These are phyloP conservation scores for Amanita muscaria DNA, from an alignment of 768 basidiomycete species.

Conservation along the genomic window DNA sequence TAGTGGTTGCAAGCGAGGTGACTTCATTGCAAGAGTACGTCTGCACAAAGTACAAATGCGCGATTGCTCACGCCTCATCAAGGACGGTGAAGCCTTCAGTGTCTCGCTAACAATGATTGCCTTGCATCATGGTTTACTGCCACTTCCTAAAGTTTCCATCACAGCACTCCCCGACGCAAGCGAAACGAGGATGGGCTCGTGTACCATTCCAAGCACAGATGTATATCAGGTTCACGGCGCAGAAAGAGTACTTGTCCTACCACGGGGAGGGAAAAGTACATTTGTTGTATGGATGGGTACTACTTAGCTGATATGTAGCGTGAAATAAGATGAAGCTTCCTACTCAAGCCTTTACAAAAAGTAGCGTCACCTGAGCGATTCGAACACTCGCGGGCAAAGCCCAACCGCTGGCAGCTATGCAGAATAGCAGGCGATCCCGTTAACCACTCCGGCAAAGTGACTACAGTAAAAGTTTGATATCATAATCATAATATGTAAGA, in stretches of 20 bases:
- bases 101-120: constrained; percentile 76
- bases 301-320: constrained; percentile 15
- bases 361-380: constrained; percentile 25
- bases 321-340: not conserved
- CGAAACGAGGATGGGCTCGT: constrained; percentile 48
- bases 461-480: not conserved
- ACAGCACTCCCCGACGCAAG: constrained; percentile 47
- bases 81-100: constrained; percentile 57
- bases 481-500: no score
- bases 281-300: constrained; percentile 70
- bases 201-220: constrained; percentile 57
- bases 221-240: constrained; percentile 83
- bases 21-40: constrained; percentile 65
- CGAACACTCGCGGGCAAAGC: constrained; percentile 26
- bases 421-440: constrained; percentile 12
- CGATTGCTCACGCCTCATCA: not conserved
- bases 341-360: constrained; percentile 11
- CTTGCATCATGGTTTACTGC: constrained; percentile 72
- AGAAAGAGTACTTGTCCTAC: constrained; percentile 71
- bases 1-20: constrained; percentile 80
- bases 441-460: constrained; percentile 21
- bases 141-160: constrained; percentile 66
- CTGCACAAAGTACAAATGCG: not conserved
- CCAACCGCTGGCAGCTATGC: constrained; percentile 16
- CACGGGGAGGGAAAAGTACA: constrained; percentile 74